phyloP scores from a whole-genome alignment of 352 stramenopile species.

The Phytopythium mirpurense region DNA sequence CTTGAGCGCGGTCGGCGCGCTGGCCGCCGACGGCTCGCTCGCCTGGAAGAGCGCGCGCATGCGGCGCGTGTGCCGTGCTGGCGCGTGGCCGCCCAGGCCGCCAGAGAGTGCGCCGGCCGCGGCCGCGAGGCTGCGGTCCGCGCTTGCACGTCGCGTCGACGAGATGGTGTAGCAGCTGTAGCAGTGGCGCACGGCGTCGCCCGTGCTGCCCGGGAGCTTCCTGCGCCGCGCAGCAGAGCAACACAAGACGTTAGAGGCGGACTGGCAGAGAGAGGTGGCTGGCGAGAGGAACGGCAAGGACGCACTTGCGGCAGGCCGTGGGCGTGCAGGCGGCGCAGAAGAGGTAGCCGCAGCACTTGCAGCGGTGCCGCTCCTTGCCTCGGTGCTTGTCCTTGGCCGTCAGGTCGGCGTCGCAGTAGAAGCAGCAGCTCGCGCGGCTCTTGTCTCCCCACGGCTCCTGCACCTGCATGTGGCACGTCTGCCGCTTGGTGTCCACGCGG shows the following conservation, averaged over 20 bases:
- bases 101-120: conserved; percentile 14
- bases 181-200: conserved; percentile 70
- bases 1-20: conserved; percentile 34
- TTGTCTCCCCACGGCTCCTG: conserved; percentile 83
- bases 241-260: too few species aligned
- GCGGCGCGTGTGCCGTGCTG: conserved; percentile 28
- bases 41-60: conserved; percentile 65
- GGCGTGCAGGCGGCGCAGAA: conserved; percentile 78
- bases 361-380: conserved; percentile 47
- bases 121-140: conserved; percentile 35
- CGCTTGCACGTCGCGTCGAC: conserved; percentile 55
- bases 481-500: conserved; percentile 48
- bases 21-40: conserved; percentile 11
- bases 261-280: too few species aligned
- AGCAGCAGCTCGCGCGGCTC: conserved; percentile 59
- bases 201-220: conserved; percentile 53
- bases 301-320: conserved; percentile 62
- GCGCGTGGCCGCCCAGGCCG: conserved; percentile 18
- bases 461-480: conserved; percentile 61
- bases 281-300: background rate
- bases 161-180: conserved; percentile 74
- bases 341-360: conserved; percentile 80
- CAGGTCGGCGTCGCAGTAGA: conserved; percentile 65
- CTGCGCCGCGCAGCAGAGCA: too few species aligned
- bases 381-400: conserved; percentile 43